Evolutionary conservation across 805 yeast genomes (phyloP), one percentile per base, ranked within the genome.

Genomic region (Nakazawaea peltata): DNA sequence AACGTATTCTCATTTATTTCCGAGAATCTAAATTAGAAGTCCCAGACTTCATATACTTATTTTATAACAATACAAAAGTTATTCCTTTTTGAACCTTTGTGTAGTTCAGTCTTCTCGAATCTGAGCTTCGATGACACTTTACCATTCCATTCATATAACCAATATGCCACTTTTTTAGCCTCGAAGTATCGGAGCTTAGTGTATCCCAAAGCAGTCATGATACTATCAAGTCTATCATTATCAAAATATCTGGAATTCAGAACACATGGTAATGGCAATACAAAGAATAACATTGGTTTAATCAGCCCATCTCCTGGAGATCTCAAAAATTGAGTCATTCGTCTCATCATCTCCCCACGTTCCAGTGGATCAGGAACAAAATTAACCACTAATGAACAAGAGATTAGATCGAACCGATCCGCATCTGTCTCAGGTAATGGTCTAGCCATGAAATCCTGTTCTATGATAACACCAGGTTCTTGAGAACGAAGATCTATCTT

Each of bases 181-280:
- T 72, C 74, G 43, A 81, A 72, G 39, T 65, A 61, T 31, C 61
- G 50, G 4, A 65, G 33, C 24, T 61, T 41, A 6, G 39, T 41
- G 43, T 75, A 86, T 0, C 96, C 96, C n/a, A 85, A 56, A 6
- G 63, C 46, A 0, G 40, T 23, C 73, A 81, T 68, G 10, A 87
- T 67, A 1, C 55, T 51, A 1, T 53, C 44, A 7, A 72, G 57
- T 18, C 53, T 54, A 0, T 49, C 51, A 26, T 64, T 61, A 42
- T 72, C 69, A 53, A 80, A 74, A 51, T 88, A 90, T 30, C 97
- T 65, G 0, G 97, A 87, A 53, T 90, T 88, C 7, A 61, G 53
- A 1, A 85, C 63, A 51, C 98, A 90, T 0, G 97, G 95, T 24
- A 82, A 63, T 0, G 98, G 98, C 3, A 90, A 59, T 5, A 90